phyloP scores from a whole-genome alignment of 306 rosid species.

The Crataegus laevigata region DNA sequence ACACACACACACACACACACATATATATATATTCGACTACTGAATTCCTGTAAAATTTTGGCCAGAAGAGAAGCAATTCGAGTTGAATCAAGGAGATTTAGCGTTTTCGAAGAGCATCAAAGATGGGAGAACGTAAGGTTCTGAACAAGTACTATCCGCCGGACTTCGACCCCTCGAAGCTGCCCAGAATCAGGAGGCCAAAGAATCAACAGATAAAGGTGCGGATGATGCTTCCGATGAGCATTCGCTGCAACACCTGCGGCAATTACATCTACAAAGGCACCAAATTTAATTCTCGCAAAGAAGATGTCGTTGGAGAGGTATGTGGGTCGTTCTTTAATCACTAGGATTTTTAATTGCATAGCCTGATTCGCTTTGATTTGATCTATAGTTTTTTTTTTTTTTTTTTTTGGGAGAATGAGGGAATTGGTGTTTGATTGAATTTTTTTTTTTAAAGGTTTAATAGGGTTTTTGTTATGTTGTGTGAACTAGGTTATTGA shows the following conservation, averaged over 20 bases:
- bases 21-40: not conserved
- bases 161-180: conserved; percentile 80
- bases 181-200: conserved; percentile 61
- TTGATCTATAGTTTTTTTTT: not conserved
- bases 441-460: not conserved
- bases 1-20: too few relatives aligned
- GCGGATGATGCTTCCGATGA: conserved; percentile 99
- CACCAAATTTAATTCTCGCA: conserved; percentile 53
- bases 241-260: conserved; percentile 88
- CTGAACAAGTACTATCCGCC: conserved; percentile 92
- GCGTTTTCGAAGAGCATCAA: not conserved
- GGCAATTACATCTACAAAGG: conserved; percentile 58
- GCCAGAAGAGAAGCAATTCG: not conserved
- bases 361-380: not conserved
- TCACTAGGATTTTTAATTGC: not conserved
- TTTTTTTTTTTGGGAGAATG: not conserved
- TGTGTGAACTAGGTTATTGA: not conserved
- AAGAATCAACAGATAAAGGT: conserved; percentile 86
- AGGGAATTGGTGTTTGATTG: not conserved
- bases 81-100: not conserved
- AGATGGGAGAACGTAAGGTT: conserved; percentile 91
- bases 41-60: not conserved
- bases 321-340: not conserved
- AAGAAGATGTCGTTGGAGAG: conserved; percentile 44
- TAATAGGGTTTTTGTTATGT: not conserved